Conservation (phyloP, 345 rosid species). For the Corchorus olitorius region DNA sequence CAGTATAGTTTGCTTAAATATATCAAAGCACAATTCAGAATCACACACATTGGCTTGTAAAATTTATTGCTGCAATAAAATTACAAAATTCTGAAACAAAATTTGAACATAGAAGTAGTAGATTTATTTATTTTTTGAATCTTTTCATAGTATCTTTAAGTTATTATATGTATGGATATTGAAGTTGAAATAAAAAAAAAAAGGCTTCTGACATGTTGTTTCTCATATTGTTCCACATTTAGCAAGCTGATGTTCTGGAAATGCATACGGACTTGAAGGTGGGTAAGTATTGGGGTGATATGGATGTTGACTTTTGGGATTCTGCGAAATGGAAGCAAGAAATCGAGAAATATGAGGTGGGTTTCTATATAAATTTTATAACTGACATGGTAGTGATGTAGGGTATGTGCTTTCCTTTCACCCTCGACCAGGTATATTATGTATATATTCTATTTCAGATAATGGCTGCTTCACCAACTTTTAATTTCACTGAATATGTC, state of each 20-base stretch:
- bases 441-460: background rate
- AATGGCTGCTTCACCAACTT: background rate
- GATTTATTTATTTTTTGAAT: background rate
- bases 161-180: background rate
- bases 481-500: background rate
- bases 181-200: background rate
- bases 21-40: background rate
- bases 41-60: background rate
- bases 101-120: background rate
- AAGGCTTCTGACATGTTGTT: background rate
- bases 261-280: constrained; percentile 74
- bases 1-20: background rate
- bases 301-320: constrained; percentile 80
- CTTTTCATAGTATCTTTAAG: background rate
- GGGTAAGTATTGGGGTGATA: constrained; percentile 78
- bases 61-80: background rate
- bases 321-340: constrained; percentile 55
- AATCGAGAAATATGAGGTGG: constrained; percentile 67
- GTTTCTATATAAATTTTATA: background rate
- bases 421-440: background rate
- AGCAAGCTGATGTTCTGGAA: constrained; percentile 84
- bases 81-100: background rate
- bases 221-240: constrained; percentile 19
- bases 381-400: background rate
- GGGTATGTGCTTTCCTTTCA: background rate